phyloP scores from a whole-genome alignment of 805 yeast species.

The Cyberlindnera samutprakarnensis region DNA sequence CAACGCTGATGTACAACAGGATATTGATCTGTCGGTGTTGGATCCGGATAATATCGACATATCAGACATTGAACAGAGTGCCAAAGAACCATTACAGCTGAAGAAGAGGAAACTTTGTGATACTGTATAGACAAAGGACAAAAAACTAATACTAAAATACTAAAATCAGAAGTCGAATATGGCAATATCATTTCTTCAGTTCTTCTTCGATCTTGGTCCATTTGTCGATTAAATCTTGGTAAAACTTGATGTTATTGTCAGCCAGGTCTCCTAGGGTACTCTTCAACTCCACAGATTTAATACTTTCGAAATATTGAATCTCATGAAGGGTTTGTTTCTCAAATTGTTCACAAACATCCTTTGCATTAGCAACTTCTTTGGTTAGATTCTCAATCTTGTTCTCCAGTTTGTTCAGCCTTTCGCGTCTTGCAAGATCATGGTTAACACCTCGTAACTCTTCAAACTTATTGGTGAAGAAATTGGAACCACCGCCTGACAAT shows the following conservation, averaged over 20 bases:
- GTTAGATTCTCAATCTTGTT: conserved; percentile 39
- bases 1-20: conserved; percentile 13
- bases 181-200: conserved; percentile 14
- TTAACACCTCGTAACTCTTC: conserved; percentile 59
- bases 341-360: conserved; percentile 41
- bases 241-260: conserved; percentile 68
- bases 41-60: conserved; percentile 15
- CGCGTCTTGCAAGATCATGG: conserved; percentile 47
- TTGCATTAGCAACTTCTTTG: conserved; percentile 44
- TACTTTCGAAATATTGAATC: conserved; percentile 63
- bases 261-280: conserved; percentile 65
- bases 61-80: conserved; percentile 12
- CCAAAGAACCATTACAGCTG: conserved; percentile 6
- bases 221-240: conserved; percentile 54
- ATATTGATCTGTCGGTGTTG: conserved; percentile 11
- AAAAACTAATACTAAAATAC: background rate
- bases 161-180: background rate
- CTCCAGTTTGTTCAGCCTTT: conserved; percentile 43
- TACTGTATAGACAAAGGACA: background rate
- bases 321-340: conserved; percentile 52
- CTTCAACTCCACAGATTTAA: conserved; percentile 72
- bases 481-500: conserved; percentile 44
- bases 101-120: conserved; percentile 6
- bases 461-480: conserved; percentile 46
- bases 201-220: conserved; percentile 56